These are phyloP conservation scores for Claviceps monticola DNA, from an alignment of 2,329 filamentous ascomycete species.

Conservation along the genomic window DNA sequence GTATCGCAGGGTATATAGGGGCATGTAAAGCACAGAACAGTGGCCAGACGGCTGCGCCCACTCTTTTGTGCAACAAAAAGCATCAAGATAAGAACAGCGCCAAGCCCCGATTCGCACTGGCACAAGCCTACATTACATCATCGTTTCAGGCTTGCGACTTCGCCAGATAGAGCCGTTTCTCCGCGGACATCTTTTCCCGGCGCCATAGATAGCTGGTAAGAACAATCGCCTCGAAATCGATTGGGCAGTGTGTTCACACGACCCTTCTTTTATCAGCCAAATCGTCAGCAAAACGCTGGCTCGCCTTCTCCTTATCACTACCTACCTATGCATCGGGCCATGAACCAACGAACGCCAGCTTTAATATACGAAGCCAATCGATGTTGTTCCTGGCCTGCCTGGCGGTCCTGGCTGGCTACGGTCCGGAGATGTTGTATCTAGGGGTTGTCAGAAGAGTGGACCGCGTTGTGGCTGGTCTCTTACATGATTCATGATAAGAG, in stretches of 20 bases:
- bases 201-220: too few relatives aligned
- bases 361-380: not conserved
- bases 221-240: not conserved
- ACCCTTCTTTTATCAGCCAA: not conserved
- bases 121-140: too few relatives aligned
- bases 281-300: not conserved
- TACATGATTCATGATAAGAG: not conserved
- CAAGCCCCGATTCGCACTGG: too few relatives aligned
- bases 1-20: too few relatives aligned
- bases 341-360: not conserved
- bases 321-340: not conserved
- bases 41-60: too few relatives aligned
- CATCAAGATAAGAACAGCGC: too few relatives aligned
- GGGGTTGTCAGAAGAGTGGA: not conserved
- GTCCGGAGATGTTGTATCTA: conserved; percentile 4
- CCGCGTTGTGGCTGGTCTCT: not conserved
- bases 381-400: not conserved
- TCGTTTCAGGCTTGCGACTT: not conserved
- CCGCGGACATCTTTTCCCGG: not conserved
- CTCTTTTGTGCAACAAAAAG: too few relatives aligned
- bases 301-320: conserved; percentile 1
- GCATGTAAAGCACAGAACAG: too few relatives aligned
- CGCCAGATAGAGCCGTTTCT: not conserved
- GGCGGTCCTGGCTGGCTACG: not conserved
- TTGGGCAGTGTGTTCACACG: not conserved